Evolutionary conservation across 257 asterid genomes (phyloP), one percentile per base, ranked within the genome.

Genomic region (Leonotis leonurus): DNA sequence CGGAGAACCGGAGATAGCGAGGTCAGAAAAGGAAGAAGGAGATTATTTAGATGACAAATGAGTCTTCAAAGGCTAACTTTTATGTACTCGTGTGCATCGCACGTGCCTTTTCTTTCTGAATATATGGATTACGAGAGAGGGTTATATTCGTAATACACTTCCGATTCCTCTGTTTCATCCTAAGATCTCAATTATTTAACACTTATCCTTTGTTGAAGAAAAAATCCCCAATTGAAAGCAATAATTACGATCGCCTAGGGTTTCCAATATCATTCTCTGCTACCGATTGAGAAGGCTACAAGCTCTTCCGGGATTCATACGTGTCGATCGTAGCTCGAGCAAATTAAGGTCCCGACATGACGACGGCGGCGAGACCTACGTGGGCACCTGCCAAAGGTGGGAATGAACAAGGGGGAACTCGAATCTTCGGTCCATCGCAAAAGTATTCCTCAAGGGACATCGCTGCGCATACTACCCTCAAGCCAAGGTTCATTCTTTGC

Each of bases 341-440:
- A 51, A 54, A 6, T 55, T 74, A 70, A 72, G 78, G 67, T 21
- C 52, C 51, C 65, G 67, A 18, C 3, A 85, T 89, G 95, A 89
- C 97, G 80, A 90, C 95, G 14, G 97, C 97, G 5, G 99, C 99
- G 1, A 85, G 97, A 74, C 97, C 99, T 18, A 93, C 99, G 4
- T 93, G 99, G 99, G 99, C 99, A 61, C 99, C 99, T 35, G 99
- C 99, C 0, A 89, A 92, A 72, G 99, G 99, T 39, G 97, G 97
- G 45, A 90, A 87, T 72, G 99, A 93, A 66, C 99, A 93, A 75
- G 96, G 99, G 0, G 99, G 99, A 1, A 72, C 99, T 33, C 79
- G 99, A 40, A 93, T 93, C 16, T 93, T 93, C 62, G 96, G 97
- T 8, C 94, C 97, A 1, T 93, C 97, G 27, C 99, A 89, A 71